Base-by-base conservation (phyloP, 2,329 filamentous ascomycete species). In the Trichothecium sympodiale region DNA sequence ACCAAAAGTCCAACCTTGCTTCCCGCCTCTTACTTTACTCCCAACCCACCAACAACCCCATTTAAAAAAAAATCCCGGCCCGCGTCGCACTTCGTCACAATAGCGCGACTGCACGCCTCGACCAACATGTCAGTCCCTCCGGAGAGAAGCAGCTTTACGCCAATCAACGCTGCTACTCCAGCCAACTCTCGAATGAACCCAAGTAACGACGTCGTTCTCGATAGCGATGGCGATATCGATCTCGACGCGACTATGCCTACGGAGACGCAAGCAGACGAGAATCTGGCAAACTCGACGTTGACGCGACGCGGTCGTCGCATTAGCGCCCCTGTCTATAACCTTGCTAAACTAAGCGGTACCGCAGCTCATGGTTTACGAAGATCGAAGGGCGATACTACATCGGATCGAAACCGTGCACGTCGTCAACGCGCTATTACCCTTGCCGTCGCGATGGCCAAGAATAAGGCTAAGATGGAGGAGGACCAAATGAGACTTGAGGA, bases 321-420 rank as follows among this genome's bases (percentile, higher is more conserved):
- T n/a, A 68, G 65, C 36, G 61, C 74, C 14, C 67, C 72, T 10
- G 71, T 77, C 13, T 85, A 85, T 59, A 85, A 85, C 47, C 59
- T 81, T 13, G 65, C 74, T 43, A 68, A 72, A 46, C 62, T 82
- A 35, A 69, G 67, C 39, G 77, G 77, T 44, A 81, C 74, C 33
- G 67, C 69, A 18, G 64, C 69, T 30, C 76, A 80, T 44, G 75
- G 69, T 34, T 73, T 69, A 46, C 67, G 60, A 57, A 66, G 59
- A 55, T 53, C 66, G 31, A 73, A 69, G 31, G 66, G 70, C 40
- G 69, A 74, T 42, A 46, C 54, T 17, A 61, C 66, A 9, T 50
- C 55, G 23, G 55, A 64, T 28, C 59, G 62, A 41, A 61, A 61
- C 35, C 63, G 41, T 14, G 38, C 36, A 31, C 31, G 40, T 14